A percentile compares a stretch with the other conserved stretches of the same genome.
Conservation (phyloP, 768 basidiomycete genomes). For the Rhodocollybia butyracea region DNA sequence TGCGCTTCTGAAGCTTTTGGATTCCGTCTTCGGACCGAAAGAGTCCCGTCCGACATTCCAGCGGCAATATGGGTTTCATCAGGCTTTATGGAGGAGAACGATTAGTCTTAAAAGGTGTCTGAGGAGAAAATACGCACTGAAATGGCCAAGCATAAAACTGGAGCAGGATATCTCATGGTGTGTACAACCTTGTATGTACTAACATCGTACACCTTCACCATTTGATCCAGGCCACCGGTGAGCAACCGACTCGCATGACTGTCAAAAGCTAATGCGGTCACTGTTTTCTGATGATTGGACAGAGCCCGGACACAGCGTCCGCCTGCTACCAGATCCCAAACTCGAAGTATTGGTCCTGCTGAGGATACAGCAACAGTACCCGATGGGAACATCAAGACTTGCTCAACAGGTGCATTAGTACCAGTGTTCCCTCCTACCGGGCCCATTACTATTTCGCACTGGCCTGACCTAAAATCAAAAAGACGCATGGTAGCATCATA, state of each 20-base stretch:
- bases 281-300: slow-evolving; percentile 97
- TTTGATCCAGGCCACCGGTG: slow-evolving; percentile 90
- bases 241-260: slow-evolving; percentile 72
- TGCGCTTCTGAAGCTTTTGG: slow-evolving; percentile 62
- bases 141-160: slow-evolving; percentile 84
- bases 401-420: slow-evolving; percentile 74
- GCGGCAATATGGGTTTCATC: slow-evolving; percentile 96
- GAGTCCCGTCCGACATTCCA: slow-evolving; percentile 96
- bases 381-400: slow-evolving; percentile 90
- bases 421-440: slow-evolving; percentile 23
- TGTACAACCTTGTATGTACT: slow-evolving; percentile 93
- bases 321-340: slow-evolving; percentile 94
- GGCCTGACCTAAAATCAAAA: slow-evolving; percentile 82
- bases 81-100: slow-evolving; percentile 48
- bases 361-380: slow-evolving; percentile 81
- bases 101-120: not conserved
- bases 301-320: slow-evolving; percentile 86
- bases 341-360: slow-evolving; percentile 87
- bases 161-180: slow-evolving; percentile 97
- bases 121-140: slow-evolving; percentile 56
- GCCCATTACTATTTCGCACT: slow-evolving; percentile 83
- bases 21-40: slow-evolving; percentile 92
- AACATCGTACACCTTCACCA: slow-evolving; percentile 99
- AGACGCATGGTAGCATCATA: slow-evolving; percentile 91
- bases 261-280: slow-evolving; percentile 86